These are phyloP conservation scores for Pestalotiopsis sp. DNA, from an alignment of 2,329 filamentous ascomycete species.

Conservation along the genomic window DNA sequence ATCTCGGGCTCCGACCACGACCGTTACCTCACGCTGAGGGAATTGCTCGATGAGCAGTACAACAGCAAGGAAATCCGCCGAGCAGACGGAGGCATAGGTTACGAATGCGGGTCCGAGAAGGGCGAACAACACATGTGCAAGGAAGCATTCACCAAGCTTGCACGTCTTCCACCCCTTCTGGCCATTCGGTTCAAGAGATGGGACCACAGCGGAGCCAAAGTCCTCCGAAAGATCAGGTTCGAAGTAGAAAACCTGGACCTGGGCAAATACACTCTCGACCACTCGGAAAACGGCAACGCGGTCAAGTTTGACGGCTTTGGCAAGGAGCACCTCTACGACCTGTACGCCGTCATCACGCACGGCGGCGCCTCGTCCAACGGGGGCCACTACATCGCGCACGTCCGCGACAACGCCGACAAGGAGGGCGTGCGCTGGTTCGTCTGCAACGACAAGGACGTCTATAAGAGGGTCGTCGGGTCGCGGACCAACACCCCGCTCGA, in stretches of 20 bases:
- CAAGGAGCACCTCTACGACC: conserved; percentile 75
- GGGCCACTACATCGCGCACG: conserved; percentile 81
- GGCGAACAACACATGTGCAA: conserved; percentile 12
- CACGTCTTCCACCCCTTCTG: conserved; percentile 77
- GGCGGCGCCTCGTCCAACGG: conserved; percentile 66
- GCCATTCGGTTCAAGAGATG: conserved; percentile 63
- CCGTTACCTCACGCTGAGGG: background rate
- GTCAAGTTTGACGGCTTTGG: conserved; percentile 44
- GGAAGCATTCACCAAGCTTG: conserved; percentile 43
- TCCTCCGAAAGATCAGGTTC: conserved; percentile 73
- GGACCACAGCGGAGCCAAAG: conserved; percentile 56
- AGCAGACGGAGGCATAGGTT: conserved; percentile 2
- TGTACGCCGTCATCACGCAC: conserved; percentile 84
- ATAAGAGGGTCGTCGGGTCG: background rate
- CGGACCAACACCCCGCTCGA: conserved; percentile 1
- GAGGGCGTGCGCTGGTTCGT: conserved; percentile 50
- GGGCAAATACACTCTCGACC: conserved; percentile 36
- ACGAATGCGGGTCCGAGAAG: conserved; percentile 6
- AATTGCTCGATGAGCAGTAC: conserved; percentile 8
- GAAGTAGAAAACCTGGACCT: conserved; percentile 71
- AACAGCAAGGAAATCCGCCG: conserved; percentile 1
- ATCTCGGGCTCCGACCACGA: background rate
- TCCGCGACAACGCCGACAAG: conserved; percentile 49
- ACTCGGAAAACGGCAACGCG: conserved; percentile 9
- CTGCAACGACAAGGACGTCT: conserved; percentile 47